A percentile compares a stretch with the other conserved stretches of the same genome.
Conservation (phyloP, 2,329 filamentous ascomycete species). For the Epichloe bromicola region DNA sequence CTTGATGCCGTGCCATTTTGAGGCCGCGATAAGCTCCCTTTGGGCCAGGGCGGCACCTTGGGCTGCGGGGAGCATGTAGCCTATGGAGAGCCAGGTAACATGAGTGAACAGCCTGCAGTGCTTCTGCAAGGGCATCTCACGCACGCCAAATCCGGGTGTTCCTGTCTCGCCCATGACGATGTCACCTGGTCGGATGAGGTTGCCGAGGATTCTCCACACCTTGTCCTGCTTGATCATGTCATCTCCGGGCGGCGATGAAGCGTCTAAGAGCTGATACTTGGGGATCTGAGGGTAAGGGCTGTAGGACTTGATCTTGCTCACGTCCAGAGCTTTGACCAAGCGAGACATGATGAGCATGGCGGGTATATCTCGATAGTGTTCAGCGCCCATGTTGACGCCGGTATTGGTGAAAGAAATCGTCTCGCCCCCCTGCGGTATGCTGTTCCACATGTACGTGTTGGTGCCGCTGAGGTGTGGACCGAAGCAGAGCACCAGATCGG, state of each 20-base stretch:
- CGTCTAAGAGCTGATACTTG: slow-evolving; percentile 10
- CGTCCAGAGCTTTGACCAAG: slow-evolving; percentile 12
- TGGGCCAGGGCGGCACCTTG: slow-evolving; percentile 43
- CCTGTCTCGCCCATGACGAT: slow-evolving; percentile 46
- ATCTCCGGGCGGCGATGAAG: not conserved
- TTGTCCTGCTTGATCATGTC: slow-evolving; percentile 23
- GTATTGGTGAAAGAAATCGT: slow-evolving; percentile 22
- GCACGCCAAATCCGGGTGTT: slow-evolving; percentile 41
- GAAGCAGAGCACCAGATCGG: slow-evolving; percentile 32
- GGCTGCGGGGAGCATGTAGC: slow-evolving; percentile 45
- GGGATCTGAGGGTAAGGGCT: slow-evolving; percentile 16
- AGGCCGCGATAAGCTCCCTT: slow-evolving; percentile 23
- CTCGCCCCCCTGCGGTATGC: slow-evolving; percentile 20
- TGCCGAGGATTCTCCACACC: slow-evolving; percentile 32
- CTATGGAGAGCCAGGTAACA: slow-evolving; percentile 46
- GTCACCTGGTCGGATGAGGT: slow-evolving; percentile 37
- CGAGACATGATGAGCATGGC: slow-evolving; percentile 10
- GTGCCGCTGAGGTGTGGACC: slow-evolving; percentile 33
- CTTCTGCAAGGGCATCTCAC: slow-evolving; percentile 35
- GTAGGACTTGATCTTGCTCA: slow-evolving; percentile 12
- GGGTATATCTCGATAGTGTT: slow-evolving; percentile 18
- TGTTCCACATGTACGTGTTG: slow-evolving; percentile 28
- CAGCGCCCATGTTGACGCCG: slow-evolving; percentile 17
- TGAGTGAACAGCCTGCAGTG: slow-evolving; percentile 34
- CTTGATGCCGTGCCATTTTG: slow-evolving; percentile 8